Conservation (phyloP, 2,329 filamentous ascomycete genomes). For the Rugonectria rugulosa region DNA sequence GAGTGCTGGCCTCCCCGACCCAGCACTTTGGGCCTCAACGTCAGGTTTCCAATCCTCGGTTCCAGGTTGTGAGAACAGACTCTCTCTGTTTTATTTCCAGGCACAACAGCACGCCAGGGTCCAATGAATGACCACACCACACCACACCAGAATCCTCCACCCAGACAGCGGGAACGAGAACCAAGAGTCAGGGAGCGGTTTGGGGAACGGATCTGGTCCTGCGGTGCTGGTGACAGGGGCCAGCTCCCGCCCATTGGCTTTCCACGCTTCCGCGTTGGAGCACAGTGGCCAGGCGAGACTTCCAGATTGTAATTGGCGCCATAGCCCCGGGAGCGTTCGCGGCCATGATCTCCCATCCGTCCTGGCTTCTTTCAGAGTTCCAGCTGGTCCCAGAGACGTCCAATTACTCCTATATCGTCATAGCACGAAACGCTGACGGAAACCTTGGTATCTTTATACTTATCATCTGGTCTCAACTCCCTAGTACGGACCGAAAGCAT, state of each 20-base stretch:
- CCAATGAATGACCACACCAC: conserved; percentile 10
- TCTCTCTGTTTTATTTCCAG: conserved; percentile 7
- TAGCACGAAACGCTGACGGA: not conserved
- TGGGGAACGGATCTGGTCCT: conserved; percentile 7
- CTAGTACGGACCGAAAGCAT: not conserved
- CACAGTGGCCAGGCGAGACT: conserved; percentile 9
- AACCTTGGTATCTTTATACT: not conserved
- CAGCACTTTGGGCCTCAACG: conserved; percentile 9
- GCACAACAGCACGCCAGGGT: conserved; percentile 3
- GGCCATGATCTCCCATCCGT: conserved; percentile 2
- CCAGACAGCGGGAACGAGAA: not conserved
- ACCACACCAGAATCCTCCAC: conserved; percentile 8
- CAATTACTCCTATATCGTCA: not conserved
- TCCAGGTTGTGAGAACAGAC: conserved; percentile 7
- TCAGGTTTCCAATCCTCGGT: conserved; percentile 10
- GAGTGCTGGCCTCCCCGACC: conserved; percentile 9
- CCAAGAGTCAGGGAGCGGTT: conserved; percentile 12
- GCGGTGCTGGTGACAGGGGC: conserved; percentile 10
- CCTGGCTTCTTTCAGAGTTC: conserved; percentile 1
- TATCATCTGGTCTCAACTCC: not conserved
- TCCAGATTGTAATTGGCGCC: conserved; percentile 13
- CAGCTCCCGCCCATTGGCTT: conserved; percentile 1
- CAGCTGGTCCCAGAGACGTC: not conserved
- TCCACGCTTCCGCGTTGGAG: conserved; percentile 1
- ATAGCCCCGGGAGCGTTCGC: conserved; percentile 24